Base-by-base conservation (phyloP, 371 early-diverging fungal genomes). In the Amoeboaphelidium protococcarum region DNA sequence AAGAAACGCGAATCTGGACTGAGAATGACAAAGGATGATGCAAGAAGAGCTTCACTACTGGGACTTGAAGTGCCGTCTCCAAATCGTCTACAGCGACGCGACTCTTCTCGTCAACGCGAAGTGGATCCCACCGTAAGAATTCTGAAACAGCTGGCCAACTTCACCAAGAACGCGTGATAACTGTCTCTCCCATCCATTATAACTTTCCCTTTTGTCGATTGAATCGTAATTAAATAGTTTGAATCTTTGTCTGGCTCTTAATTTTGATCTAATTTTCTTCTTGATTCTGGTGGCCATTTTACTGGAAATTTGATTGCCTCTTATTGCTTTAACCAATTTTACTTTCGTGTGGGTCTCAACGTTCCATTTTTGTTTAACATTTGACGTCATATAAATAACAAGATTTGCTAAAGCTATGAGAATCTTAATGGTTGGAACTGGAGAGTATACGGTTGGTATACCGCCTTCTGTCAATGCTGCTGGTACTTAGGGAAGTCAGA, bases 401-500 rank as follows among this genome's bases (percentile, higher is more conserved):
- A 10, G 37, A 10, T 31, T 31, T 31, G 37, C 6, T 31, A 16
- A 31, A 10, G 37, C 10, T 31, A 16, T 16, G 16, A 16, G 37
- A 10, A 31, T 31, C 37, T 31, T 31, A 10, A 16, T 31, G 10
- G 37, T 31, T 16, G 16, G 6, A 31, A 31, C 6, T 31, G 37
- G 37, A 6, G 37, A 31, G 16, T 31, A 31, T 16, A 31, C 37
- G 6, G 16, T 31, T 31, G 37, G 37, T 16, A 10, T 31, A 31
- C 37, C 37, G 37, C 37, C 37, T 31, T 10, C 37, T 31, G 6
- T 16, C 16, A 31, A 31, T 31, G 37, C 37, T 6, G 16, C 37
- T 10, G 16, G 37, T 31, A 16, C 37, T 31, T 10, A 6, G 10
- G 16, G 37, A 6, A 31, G 37, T n/a, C 50, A 61, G 26, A 48